A percentile compares a stretch with the other conserved stretches of the same genome.
phyloP scores from a whole-genome alignment of 2,329 filamentous ascomycete species.

The Hymenoscyphus linearis region DNA sequence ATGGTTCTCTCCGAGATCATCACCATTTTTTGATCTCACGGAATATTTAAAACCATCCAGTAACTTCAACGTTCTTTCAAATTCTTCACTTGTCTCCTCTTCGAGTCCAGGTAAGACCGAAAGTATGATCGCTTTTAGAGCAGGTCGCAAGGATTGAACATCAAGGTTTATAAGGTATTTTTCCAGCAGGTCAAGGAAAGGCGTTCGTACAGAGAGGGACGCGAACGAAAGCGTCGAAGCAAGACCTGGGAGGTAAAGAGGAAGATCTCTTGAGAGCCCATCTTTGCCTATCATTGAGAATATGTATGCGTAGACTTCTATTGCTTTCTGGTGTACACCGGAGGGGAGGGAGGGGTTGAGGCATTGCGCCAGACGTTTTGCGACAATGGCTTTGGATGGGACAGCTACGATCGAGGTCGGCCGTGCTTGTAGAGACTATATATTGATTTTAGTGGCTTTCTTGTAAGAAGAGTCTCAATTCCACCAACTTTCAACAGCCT shows the following conservation, averaged over 20 bases:
- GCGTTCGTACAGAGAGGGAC: constrained; percentile 80
- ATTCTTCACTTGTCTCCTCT: constrained; percentile 95
- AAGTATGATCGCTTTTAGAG: constrained; percentile 83
- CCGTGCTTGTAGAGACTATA: constrained; percentile 79
- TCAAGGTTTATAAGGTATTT: constrained; percentile 70
- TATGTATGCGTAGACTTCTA: constrained; percentile 88
- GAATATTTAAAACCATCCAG: constrained; percentile 71
- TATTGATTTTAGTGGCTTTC: constrained; percentile 25
- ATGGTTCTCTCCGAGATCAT: constrained; percentile 47
- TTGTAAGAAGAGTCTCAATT: constrained; percentile 8
- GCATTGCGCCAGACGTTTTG: constrained; percentile 91
- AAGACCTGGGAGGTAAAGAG: constrained; percentile 84
- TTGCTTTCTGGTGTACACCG: constrained; percentile 92
- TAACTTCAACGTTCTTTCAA: constrained; percentile 77
- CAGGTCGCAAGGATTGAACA: constrained; percentile 68
- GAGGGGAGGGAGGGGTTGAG: constrained; percentile 89
- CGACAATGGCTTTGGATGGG: constrained; percentile 75
- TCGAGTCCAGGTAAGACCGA: constrained; percentile 88
- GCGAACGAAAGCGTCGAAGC: constrained; percentile 89
- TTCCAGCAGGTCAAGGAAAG: constrained; percentile 81
- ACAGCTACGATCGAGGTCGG: constrained; percentile 66
- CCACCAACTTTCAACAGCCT: constrained; percentile 73
- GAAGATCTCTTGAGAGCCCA: constrained; percentile 73
- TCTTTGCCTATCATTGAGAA: constrained; percentile 82
- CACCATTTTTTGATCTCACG: constrained; percentile 50